A percentile compares a stretch with the other conserved stretches of the same genome.
Evolutionary conservation across 1,139 yeast genomes (phyloP).

Genomic region (Candida sp.): DNA sequence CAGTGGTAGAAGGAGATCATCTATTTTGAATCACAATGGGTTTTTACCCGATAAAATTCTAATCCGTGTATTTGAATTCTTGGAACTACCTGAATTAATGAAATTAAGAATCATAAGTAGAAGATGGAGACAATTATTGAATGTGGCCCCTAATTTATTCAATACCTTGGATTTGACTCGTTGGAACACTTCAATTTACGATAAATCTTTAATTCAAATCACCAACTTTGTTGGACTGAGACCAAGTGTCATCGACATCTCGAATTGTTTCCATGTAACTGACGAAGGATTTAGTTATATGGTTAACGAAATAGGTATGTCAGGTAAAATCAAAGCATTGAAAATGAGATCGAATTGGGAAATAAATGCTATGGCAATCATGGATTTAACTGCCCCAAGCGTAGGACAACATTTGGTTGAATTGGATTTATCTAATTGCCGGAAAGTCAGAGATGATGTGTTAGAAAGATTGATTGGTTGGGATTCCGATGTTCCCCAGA

Average conservation of each 20-base stretch:
- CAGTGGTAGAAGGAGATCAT: constrained; percentile 51
- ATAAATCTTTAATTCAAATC: constrained; percentile 52
- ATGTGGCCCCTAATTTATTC: constrained; percentile 51
- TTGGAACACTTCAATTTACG: constrained; percentile 60
- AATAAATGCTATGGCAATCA: constrained; percentile 73
- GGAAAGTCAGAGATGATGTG: constrained; percentile 70
- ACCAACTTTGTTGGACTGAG: constrained; percentile 71
- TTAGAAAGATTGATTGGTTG: constrained; percentile 65
- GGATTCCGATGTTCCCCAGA: constrained; percentile 15
- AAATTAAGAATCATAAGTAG: constrained; percentile 51
- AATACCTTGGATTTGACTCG: constrained; percentile 51
- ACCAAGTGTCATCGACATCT: constrained; percentile 57
- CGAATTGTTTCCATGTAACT: constrained; percentile 73
- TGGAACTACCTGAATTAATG: constrained; percentile 58
- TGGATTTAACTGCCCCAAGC: constrained; percentile 68
- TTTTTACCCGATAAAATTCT: constrained; percentile 59
- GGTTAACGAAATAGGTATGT: constrained; percentile 67
- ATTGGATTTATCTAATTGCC: constrained; percentile 67
- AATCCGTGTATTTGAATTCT: constrained; percentile 47
- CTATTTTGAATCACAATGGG: constrained; percentile 49
- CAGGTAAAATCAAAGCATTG: constrained; percentile 53
- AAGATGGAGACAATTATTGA: constrained; percentile 67
- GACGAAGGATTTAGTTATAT: constrained; percentile 71
- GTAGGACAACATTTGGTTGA: constrained; percentile 58
- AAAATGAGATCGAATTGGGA: constrained; percentile 76